These are phyloP conservation scores for Yamagishiella unicocca DNA, from an alignment of 139 green algal genomes.

Conservation along the genomic window DNA sequence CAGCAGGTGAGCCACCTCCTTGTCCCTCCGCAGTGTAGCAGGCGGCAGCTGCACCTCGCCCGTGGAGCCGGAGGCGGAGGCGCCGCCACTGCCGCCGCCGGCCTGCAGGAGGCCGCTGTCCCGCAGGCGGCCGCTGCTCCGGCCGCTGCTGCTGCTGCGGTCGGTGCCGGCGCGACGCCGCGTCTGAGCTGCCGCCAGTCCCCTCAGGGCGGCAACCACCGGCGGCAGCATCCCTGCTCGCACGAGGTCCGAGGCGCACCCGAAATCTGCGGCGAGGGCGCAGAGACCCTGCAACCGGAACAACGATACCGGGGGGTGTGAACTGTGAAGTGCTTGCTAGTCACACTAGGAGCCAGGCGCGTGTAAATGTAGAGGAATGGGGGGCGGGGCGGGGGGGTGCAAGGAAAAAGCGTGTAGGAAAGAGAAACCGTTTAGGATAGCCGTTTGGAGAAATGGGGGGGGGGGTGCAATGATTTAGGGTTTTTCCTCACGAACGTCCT, in stretches of 20 bases:
- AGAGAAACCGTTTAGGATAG: too few relatives aligned
- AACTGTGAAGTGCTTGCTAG: too few relatives aligned
- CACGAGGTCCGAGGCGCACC: conserved; percentile 13
- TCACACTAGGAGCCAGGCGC: too few relatives aligned
- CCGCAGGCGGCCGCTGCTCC: not conserved
- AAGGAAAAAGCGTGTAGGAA: too few relatives aligned
- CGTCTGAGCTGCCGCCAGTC: not conserved
- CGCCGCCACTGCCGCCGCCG: not conserved
- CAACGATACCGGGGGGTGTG: too few relatives aligned
- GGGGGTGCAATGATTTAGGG: too few relatives aligned
- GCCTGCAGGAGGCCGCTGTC: not conserved
- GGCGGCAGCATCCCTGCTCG: conserved; percentile 5
- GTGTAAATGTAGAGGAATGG: too few relatives aligned
- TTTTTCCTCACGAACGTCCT: too few relatives aligned
- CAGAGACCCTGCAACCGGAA: conserved; percentile 14
- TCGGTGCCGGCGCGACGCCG: not conserved
- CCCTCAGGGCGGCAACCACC: not conserved
- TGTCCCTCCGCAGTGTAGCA: not conserved
- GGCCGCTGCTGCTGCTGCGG: not conserved
- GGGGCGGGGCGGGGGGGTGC: too few relatives aligned
- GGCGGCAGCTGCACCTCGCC: not conserved
- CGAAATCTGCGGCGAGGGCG: not conserved
- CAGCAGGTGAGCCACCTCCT: conserved; percentile 29
- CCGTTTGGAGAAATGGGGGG: too few relatives aligned
- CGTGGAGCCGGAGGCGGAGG: not conserved